Percentiles rank a stretch among this genome's conserved stretches.
These are phyloP conservation scores for Vitis labrusca DNA, from an alignment of 164 flowering plant genomes.

Conservation along the genomic window DNA sequence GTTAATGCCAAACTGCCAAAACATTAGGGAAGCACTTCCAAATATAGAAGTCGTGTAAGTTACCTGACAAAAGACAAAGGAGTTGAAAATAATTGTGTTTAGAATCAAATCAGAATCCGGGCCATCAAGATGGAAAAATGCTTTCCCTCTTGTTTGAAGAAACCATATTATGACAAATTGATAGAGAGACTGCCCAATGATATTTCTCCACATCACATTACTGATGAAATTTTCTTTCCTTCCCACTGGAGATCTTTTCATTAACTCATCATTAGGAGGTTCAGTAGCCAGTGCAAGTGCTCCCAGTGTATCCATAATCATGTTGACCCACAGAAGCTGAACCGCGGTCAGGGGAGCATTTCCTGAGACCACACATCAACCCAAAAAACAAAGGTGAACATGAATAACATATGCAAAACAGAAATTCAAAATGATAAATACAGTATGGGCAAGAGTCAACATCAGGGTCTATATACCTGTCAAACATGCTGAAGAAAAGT, in stretches of 20 bases:
- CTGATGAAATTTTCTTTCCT: slow-evolving; percentile 88
- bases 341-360: slow-evolving; percentile 91
- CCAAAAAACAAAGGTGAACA: slow-evolving; percentile 4
- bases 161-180: slow-evolving; percentile 82
- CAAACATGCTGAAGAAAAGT: slow-evolving; percentile 91
- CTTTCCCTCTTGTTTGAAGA: slow-evolving; percentile 77
- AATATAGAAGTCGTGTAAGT: not conserved
- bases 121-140: slow-evolving; percentile 59
- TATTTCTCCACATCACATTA: slow-evolving; percentile 96
- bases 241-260: slow-evolving; percentile 86
- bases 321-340: slow-evolving; percentile 95
- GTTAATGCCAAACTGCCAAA: not conserved
- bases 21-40: not conserved
- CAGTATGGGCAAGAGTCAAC: not conserved
- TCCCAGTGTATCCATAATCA: slow-evolving; percentile 98
- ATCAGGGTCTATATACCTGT: slow-evolving; percentile 48
- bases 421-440: not conserved
- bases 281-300: slow-evolving; percentile 96
- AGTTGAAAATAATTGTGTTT: slow-evolving; percentile 84
- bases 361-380: slow-evolving; percentile 44
- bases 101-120: slow-evolving; percentile 63
- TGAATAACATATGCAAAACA: not conserved
- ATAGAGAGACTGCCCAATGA: slow-evolving; percentile 80
- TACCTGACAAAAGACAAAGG: slow-evolving; percentile 97
- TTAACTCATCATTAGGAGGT: slow-evolving; percentile 82